Percentiles rank a stretch among this genome's conserved stretches.
These are phyloP conservation scores for Gonapodya sp. DNA, from an alignment of 192 early-diverging fungal species.

Conservation along the genomic window DNA sequence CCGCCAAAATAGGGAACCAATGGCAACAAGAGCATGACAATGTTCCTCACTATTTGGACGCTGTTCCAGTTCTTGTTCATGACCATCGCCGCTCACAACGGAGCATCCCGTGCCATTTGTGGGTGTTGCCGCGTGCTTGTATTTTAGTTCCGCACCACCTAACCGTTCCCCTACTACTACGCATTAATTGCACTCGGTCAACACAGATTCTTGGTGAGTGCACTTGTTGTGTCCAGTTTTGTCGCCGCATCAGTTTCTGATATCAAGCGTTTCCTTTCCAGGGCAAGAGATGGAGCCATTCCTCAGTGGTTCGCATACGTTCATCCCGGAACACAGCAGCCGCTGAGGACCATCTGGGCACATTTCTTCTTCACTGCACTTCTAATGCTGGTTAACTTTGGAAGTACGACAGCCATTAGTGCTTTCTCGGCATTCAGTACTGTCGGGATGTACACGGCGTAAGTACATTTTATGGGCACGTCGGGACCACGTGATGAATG, in stretches of 20 bases:
- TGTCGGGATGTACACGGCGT: neutral
- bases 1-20: neutral
- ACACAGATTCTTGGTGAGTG: neutral
- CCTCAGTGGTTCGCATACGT: neutral
- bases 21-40: neutral
- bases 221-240: neutral
- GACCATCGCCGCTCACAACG: neutral
- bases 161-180: neutral
- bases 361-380: neutral
- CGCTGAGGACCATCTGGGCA: slow-evolving; percentile 32
- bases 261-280: neutral
- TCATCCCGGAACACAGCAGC: slow-evolving; percentile 25
- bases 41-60: neutral
- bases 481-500: neutral
- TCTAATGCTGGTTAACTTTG: neutral
- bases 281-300: neutral
- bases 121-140: neutral
- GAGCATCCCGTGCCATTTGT: neutral
- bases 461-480: neutral
- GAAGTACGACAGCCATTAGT: neutral
- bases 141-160: neutral
- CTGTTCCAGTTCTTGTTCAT: neutral
- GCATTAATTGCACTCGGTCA: neutral
- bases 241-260: neutral
- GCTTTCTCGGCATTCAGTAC: neutral